A percentile compares a stretch with the other conserved stretches of the same genome.
Conservation (phyloP, 441 rosid species). For the Codiaeum variegatum region DNA sequence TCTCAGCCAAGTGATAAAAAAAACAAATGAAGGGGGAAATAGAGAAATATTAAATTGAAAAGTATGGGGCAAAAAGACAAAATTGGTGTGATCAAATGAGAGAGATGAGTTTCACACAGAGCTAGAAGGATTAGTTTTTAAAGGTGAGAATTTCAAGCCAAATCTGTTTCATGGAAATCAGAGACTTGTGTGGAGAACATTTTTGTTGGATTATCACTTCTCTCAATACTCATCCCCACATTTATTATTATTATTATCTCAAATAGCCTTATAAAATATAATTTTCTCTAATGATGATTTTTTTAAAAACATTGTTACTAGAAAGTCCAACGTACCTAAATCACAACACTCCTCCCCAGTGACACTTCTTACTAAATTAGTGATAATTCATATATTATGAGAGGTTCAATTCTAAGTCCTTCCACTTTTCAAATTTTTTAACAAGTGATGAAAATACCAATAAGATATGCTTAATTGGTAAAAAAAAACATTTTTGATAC, state of each 20-base stretch:
- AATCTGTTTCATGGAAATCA: constrained; percentile 21
- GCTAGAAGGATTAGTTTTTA: constrained; percentile 20
- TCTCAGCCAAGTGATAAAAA: neutral
- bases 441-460: too few species aligned
- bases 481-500: too few species aligned
- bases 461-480: too few species aligned
- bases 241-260: neutral
- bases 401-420: too few species aligned
- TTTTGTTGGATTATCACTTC: constrained; percentile 8
- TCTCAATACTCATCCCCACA: neutral
- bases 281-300: too few species aligned
- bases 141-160: constrained; percentile 28
- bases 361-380: too few species aligned
- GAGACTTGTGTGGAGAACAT: constrained; percentile 19
- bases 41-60: constrained; percentile 8
- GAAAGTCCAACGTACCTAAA: too few species aligned
- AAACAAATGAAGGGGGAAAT: neutral
- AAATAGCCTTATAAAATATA: too few species aligned
- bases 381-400: too few species aligned
- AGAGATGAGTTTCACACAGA: neutral
- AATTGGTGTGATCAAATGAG: constrained; percentile 5
- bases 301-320: too few species aligned
- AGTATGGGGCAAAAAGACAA: constrained; percentile 9
- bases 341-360: too few species aligned
- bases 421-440: too few species aligned